Evolutionary conservation across 495 filamentous ascomycete genomes (phyloP), one percentile per base, ranked within the genome.

Genomic region (Penicillium malachiteum): DNA sequence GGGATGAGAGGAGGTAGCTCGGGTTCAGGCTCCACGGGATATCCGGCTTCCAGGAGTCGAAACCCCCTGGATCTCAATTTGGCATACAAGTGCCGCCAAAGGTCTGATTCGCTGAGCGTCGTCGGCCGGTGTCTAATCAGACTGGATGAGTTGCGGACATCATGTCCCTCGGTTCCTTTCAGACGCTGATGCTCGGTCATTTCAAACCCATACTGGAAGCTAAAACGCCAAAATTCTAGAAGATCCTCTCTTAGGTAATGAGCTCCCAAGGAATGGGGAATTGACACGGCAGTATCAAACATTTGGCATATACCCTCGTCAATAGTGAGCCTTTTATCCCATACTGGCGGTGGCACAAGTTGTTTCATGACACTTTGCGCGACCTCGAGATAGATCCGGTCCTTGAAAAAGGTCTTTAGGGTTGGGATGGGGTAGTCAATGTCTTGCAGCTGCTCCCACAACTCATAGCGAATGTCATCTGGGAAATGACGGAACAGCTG

Each of bases 371-470:
- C 50, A 45, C 31, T 39, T 31, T 53, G 43, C 7, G 40, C 43
- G 0, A 58, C 55, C n/a, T 53, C 26, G 2, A 58, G 55, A 14
- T 58, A 58, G 17, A 52, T 5, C 3, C 41, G 30, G 38, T 58
- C 55, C 30, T 58, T 48, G 13, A 58, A 58, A 18, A 58, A 58
- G 1, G 56, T 58, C 17, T 50, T 37, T 16, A 58, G 14, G 16
- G 54, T 56, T 12, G 46, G 54, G 13, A 54, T 52, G 32, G 39
- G 40, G 21, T 52, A 38, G 14, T 35, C 41, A 41, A 46, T 37
- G 7, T 21, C 10, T 21, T 13, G 42, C 31, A 34, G 13, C 10
- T 30, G 4, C 8, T 37, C 30, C 45, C 10, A 48, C 11, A 48
- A 14, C 5, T 35, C 31, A 6, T 48, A 5, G 4, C 45, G 45